Conservation (phyloP, 2,329 filamentous ascomycete genomes). For the Penicillium palitans region DNA sequence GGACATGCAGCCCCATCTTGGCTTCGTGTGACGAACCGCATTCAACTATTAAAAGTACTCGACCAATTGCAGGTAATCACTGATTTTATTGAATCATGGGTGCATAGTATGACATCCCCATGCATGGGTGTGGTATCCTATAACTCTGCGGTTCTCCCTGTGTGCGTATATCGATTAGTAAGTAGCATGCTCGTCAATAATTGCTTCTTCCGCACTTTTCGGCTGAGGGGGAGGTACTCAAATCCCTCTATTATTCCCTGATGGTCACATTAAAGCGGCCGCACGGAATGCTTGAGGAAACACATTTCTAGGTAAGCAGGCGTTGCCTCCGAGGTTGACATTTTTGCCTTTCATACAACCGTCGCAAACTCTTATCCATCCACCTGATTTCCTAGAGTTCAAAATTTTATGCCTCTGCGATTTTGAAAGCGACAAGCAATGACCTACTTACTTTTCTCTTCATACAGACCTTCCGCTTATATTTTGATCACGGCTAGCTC, state of each 20-base stretch:
- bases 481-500: no score
- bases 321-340: no score
- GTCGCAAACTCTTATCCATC: no score
- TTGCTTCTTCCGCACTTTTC: not conserved
- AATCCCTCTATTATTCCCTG: not conserved
- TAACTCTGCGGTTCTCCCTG: not conserved
- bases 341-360: no score
- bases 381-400: no score
- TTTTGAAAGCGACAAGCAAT: no score
- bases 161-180: not conserved
- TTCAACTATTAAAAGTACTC: not conserved
- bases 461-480: no score
- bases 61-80: not conserved
- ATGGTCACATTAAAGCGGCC: not conserved
- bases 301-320: no score
- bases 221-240: not conserved
- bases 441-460: no score
- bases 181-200: not conserved
- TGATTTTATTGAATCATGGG: not conserved
- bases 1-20: not conserved
- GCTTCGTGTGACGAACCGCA: not conserved
- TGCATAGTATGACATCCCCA: not conserved
- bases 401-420: no score
- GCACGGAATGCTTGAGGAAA: no score
- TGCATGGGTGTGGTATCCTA: not conserved